These are phyloP conservation scores for Plantago major DNA, from an alignment of 257 asterid genomes.

Conservation along the genomic window DNA sequence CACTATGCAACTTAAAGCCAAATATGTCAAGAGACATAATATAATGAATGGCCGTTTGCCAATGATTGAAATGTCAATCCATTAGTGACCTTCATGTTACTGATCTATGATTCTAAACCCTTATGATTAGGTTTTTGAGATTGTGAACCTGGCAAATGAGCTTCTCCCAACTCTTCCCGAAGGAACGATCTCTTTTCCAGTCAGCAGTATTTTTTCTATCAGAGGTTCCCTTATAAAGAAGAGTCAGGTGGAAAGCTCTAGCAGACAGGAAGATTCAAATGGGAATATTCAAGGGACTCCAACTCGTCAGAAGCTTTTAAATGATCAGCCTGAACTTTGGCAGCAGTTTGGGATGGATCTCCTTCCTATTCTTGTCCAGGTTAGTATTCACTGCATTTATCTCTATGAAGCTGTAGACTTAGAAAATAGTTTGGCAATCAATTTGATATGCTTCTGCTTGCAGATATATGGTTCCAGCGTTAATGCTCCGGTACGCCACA, in stretches of 20 bases:
- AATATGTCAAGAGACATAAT: too few relatives aligned
- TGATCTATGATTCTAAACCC: conserved; percentile 1
- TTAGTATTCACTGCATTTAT: conserved; percentile 23
- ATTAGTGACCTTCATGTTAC: neutral
- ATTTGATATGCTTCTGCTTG: conserved; percentile 20
- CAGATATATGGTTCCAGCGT: conserved; percentile 99
- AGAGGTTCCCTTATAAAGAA: conserved; percentile 64
- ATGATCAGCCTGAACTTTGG: conserved; percentile 92
- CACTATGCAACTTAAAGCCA: too few relatives aligned
- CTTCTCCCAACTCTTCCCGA: conserved; percentile 94
- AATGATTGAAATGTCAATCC: too few relatives aligned
- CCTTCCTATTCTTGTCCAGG: conserved; percentile 93
- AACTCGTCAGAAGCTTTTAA: conserved; percentile 71
- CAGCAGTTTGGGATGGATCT: conserved; percentile 94
- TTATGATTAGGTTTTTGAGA: conserved; percentile 74
- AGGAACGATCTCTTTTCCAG: conserved; percentile 88
- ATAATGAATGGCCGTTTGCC: too few relatives aligned
- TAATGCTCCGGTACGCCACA: conserved; percentile 94
- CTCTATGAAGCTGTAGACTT: neutral
- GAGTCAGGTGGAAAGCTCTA: conserved; percentile 56
- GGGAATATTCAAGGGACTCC: conserved; percentile 52
- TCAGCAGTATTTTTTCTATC: conserved; percentile 45
- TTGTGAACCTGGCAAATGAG: conserved; percentile 97
- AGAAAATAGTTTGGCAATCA: neutral
- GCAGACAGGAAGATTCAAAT: conserved; percentile 62